phyloP scores from a whole-genome alignment of 805 yeast species.

The Tetrapisispora iriomotensis region DNA sequence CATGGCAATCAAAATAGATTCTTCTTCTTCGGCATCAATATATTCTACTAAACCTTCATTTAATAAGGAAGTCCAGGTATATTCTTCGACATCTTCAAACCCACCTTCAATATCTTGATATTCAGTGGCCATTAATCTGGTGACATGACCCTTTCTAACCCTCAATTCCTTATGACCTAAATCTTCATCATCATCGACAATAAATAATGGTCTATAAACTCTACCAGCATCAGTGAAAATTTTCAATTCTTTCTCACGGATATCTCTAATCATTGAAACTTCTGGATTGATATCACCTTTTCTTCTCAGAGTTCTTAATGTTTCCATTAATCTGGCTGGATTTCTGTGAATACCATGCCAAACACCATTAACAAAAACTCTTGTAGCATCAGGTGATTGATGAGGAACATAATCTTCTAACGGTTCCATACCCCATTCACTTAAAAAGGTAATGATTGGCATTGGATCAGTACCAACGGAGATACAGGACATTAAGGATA shows the following conservation, averaged over 20 bases:
- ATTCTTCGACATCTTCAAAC: constrained; percentile 44
- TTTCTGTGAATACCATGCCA: constrained; percentile 99
- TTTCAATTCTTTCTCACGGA: constrained; percentile 91
- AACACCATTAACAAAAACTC: constrained; percentile 95
- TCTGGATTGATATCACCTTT: constrained; percentile 93
- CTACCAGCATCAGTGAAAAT: constrained; percentile 98
- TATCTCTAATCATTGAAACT: constrained; percentile 93
- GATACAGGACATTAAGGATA: constrained; percentile 93
- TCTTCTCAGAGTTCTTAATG: constrained; percentile 86
- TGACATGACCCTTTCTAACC: constrained; percentile 76
- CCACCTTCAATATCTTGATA: constrained; percentile 47
- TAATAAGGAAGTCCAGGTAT: constrained; percentile 79
- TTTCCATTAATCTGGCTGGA: constrained; percentile 83
- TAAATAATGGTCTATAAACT: constrained; percentile 91
- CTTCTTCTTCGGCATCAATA: constrained; percentile 98
- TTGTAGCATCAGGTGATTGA: constrained; percentile 80
- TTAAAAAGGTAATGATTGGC: constrained; percentile 83
- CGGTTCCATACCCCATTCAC: constrained; percentile 99
- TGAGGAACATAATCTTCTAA: constrained; percentile 92
- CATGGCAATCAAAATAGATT: constrained; percentile 97
- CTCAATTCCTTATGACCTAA: constrained; percentile 59
- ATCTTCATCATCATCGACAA: constrained; percentile 78
- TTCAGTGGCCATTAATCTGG: constrained; percentile 54
- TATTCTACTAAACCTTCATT: constrained; percentile 87
- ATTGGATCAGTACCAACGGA: constrained; percentile 97